Base-by-base conservation (phyloP, 768 basidiomycete species). In the Tulasnella sp. region DNA sequence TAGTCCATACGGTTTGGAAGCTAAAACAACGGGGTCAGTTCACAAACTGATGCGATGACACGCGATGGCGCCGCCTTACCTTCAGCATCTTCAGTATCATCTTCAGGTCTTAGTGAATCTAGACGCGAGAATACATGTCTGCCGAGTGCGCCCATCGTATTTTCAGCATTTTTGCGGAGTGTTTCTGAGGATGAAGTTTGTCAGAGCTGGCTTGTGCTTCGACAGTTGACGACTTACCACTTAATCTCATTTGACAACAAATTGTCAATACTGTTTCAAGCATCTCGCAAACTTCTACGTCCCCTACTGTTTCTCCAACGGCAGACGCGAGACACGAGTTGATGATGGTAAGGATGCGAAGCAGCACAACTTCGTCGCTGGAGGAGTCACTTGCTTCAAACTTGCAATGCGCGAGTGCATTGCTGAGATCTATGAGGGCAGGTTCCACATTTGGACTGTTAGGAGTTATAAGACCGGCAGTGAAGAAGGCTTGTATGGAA, bases 311-410 rank as follows among this genome's bases (percentile, higher is more conserved):
- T n/a, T 67, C 63, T 1, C 86, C 83, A 25, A 87, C 77, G 10
- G 54, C 31, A 51, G 65, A 68, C 46, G 78, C 72, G 56, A 95
- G 71, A 59, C 84, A 83, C 57, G 85, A 79, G 55, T 87, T 78
- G 46, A 93, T 90, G 15, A 98, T 81, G 6, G 81, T 75, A 72
- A 98, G 78, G 53, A 98, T 90, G 64, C 81, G 86, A 57, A 93
- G 73, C 5, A 98, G 71, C 7, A 96, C 92, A 6, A 95, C 85
- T 64, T 99, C 95, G 66, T 99, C 95, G 4, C 89, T 86, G n/a
- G 91, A 89, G 1, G 88, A 88, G 62, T 96, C 91, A 60, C 87
- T 93, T 3, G 88, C 87, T 66, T 98, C 93, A 61, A 99, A 99
- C 67, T 93, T 91, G 73, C 93, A 96, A 61, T 89, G 88, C 4